Base-by-base conservation (phyloP, 768 basidiomycete genomes). In the Agrocybe praecox region DNA sequence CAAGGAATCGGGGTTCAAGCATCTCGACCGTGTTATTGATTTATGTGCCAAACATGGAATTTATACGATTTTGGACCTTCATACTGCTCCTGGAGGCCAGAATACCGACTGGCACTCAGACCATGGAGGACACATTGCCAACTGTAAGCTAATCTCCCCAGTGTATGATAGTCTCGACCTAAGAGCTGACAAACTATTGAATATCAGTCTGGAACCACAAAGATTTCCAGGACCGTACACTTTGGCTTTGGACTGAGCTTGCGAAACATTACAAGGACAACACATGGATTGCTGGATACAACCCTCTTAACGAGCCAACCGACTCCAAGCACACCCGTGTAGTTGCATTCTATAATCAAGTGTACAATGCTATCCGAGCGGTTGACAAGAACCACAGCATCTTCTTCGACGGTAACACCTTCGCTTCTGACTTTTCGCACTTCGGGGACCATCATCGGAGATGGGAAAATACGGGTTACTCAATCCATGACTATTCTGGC, bases 361-460 rank as follows among this genome's bases (percentile, higher is more conserved):
- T 90, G 22, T 80, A 92, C 72, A 74, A 73, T 18, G 88, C 87
- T 22, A 92, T 95, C 67, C 86, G 89, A 42, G 76, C 78, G 19
- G 72, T 87, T 51, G 93, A 94, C 71, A 72, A 80, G 2, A 71
- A 86, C 49, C 92, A 94, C 66, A 77, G 80, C 65, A 79, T 94
- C 62, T 94, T 89, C 79, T 81, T 90, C 69, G 92, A 92, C 69
- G 88, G 88, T 19, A 94, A 92, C 76, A 92, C 90, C 47, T 94
- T 88, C 67, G 90, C 90, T 5, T 83, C 84, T 2, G 89, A 90
- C 67, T 90, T 91, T 69, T 86, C 86, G 6, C 81, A 83, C 67
- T 90, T 89, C 63, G 85, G 84, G 19, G 82, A 89, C 57, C 76
- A 78, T 3, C 80, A 85, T 65, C 76, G 77, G 67, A 76, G 75